Evolutionary conservation across 2,329 filamentous ascomycete genomes (phyloP).

Genomic region (Cadophora malorum): DNA sequence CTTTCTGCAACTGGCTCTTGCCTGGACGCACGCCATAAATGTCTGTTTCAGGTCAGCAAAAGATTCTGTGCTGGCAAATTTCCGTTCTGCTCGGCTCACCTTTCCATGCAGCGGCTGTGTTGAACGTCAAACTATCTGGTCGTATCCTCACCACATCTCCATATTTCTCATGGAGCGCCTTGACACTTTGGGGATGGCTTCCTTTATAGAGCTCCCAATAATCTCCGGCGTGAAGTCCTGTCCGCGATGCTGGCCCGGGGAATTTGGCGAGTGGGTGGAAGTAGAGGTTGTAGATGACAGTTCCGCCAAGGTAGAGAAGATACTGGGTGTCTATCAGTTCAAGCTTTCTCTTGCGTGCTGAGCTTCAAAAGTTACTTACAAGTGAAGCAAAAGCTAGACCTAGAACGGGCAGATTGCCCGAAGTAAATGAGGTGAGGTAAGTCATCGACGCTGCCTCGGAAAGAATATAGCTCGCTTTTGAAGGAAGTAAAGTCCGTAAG

Average conservation of each 20-base stretch:
- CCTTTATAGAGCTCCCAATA: constrained; percentile 25
- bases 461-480: background rate
- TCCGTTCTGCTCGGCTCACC: background rate
- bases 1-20: constrained; percentile 24
- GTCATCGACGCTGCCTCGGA: background rate
- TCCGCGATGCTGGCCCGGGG: constrained; percentile 27
- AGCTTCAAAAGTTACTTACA: background rate
- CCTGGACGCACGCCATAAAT: constrained; percentile 23
- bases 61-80: background rate
- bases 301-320: background rate
- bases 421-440: background rate
- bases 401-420: background rate
- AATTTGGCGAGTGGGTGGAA: constrained; percentile 30
- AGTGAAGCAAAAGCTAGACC: background rate
- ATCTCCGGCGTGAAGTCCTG: background rate
- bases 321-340: background rate
- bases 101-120: constrained; percentile 22
- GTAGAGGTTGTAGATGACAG: constrained; percentile 19
- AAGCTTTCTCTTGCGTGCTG: background rate
- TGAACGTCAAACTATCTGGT: constrained; percentile 22
- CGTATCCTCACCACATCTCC: constrained; percentile 21
- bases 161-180: constrained; percentile 23
- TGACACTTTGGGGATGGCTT: constrained; percentile 16
- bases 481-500: background rate
- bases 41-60: background rate